Percentiles rank a stretch among this genome's conserved stretches.
These are phyloP conservation scores for Wickerhamiella siamensis DNA, from an alignment of 805 yeast species.

Conservation along the genomic window DNA sequence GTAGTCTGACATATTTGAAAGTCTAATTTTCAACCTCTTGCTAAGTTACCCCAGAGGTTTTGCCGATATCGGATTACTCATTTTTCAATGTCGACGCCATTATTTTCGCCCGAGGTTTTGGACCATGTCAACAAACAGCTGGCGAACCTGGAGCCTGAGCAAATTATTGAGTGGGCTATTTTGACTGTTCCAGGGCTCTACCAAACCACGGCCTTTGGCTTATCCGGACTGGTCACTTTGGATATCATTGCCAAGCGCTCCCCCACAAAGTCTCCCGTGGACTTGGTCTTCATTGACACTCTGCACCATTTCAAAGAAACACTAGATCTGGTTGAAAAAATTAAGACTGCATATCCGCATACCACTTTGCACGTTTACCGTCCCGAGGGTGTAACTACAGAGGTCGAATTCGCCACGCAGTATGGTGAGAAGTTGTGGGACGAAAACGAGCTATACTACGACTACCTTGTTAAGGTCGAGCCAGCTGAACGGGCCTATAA, in stretches of 20 bases:
- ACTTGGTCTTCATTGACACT: slow-evolving; percentile 78
- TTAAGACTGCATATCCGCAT: slow-evolving; percentile 41
- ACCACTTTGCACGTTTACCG: slow-evolving; percentile 47
- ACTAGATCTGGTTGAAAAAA: slow-evolving; percentile 47
- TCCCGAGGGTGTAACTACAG: slow-evolving; percentile 46
- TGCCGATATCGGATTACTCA: background rate
- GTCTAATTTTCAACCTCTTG: too few relatives aligned
- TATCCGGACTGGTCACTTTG: slow-evolving; percentile 77
- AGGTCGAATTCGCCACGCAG: slow-evolving; percentile 44
- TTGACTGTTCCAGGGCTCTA: slow-evolving; percentile 67
- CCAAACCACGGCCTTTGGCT: slow-evolving; percentile 92
- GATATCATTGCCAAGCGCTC: slow-evolving; percentile 53
- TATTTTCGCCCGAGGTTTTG: slow-evolving; percentile 33
- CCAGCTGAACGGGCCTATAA: slow-evolving; percentile 77
- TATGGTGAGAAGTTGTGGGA: slow-evolving; percentile 81
- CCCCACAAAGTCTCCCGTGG: slow-evolving; percentile 33
- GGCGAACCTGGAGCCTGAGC: slow-evolving; percentile 44
- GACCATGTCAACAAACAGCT: slow-evolving; percentile 52
- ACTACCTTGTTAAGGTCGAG: slow-evolving; percentile 80
- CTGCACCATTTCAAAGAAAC: slow-evolving; percentile 94
- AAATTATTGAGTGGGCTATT: slow-evolving; percentile 69
- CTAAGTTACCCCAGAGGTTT: background rate
- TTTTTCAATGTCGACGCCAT: background rate
- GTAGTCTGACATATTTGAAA: too few relatives aligned
- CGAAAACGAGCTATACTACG: slow-evolving; percentile 63